Evolutionary conservation across 768 basidiomycete genomes (phyloP), one percentile per base, ranked within the genome.

Genomic region (Lyophyllum semitale): DNA sequence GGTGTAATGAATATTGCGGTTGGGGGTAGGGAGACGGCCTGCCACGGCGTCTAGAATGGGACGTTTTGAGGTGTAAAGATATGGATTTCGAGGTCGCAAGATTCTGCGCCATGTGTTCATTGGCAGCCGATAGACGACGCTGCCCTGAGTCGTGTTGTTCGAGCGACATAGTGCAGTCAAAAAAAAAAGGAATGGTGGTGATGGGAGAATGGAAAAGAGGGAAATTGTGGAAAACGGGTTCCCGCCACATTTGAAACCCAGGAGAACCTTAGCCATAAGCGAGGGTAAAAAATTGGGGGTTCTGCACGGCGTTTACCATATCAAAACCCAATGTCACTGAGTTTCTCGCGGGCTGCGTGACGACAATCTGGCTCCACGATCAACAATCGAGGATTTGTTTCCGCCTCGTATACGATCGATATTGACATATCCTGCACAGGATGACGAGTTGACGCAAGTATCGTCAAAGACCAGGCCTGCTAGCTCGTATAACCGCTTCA

Each of bases 191-290:
- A 51, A 20, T 32, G 33, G 49, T 30, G 40, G 43, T 46, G 25
- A 18, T 59, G 44, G 37, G 30, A 38, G 29, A 38, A 35, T 17
- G 45, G 26, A 29, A 46, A 46, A 30, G 45, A 32, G 18, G 41
- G 20, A 22, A 42, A 22, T 29, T 29, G 26, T 8, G 27, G 37
- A 17, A 13, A n/a, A 18, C n/a, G 45, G 40, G 48, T 25, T 30
- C 11, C 20, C 43, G 43, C 48, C 53, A 54, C 57, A 51, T 54
- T 42, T 45, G n/a, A n/a, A n/a, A n/a, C n/a, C n/a, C n/a, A n/a
- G 13, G 27, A 40, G 23, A 18, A 41, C 26, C 23, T 15, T 37
- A 45, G 42, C 41, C 37, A 51, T 47, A 37, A 59, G 46, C n/a
- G 29, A 54, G 48, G 38, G 37, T 51, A 15, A 17, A 35, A 47